Base-by-base conservation (phyloP, 495 filamentous ascomycete species). In the Penicillium paradoxum region DNA sequence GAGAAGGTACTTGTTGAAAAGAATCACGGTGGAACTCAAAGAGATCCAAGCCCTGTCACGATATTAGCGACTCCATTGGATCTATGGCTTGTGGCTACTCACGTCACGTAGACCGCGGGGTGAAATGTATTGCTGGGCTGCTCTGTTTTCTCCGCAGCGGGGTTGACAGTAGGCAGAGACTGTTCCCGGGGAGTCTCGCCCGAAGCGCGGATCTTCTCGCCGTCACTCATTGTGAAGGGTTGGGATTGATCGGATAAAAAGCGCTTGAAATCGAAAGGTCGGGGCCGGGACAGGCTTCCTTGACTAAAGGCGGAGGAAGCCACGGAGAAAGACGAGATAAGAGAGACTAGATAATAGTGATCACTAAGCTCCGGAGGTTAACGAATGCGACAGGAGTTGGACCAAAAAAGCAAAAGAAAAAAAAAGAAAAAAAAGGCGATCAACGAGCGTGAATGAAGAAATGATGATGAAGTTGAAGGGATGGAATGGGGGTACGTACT, bases 1-100 rank as follows among this genome's bases (percentile, higher is more conserved):
- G 48, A 97, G 81, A 58, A 98, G 91, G 82, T 88, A 92, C 82
- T 98, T 98, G 85, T 98, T 97, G 86, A 96, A 98, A 38, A 97
- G 75, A 62, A 98, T 98, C 56, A 96, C 90, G 56, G 83, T 87
- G 29, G 92, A 96, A 67, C 90, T 96, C 62, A 96, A 73, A 49
- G 82, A 69, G 58, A 98, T 97, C 93, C 93, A 98, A 65, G 82
- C 72, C 57, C 92, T 97, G 68, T 45, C 46, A 54, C 36, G 10
- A 21, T 42, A 58, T 70, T 57, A 74, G 69, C 19, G 14, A 33
- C 13, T 36, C 39, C 2, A 6, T 13, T 17, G 27, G 2, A 27
- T 25, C 1, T 13, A 1, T 27, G 7, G 3, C 17, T 11, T 27
- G 5, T 27, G 22, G 18, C 17, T 18, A 79, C 91, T 76, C 73